These are phyloP conservation scores for Rhododendron simsii DNA, from an alignment of 148 eudicot genomes.

Conservation along the genomic window DNA sequence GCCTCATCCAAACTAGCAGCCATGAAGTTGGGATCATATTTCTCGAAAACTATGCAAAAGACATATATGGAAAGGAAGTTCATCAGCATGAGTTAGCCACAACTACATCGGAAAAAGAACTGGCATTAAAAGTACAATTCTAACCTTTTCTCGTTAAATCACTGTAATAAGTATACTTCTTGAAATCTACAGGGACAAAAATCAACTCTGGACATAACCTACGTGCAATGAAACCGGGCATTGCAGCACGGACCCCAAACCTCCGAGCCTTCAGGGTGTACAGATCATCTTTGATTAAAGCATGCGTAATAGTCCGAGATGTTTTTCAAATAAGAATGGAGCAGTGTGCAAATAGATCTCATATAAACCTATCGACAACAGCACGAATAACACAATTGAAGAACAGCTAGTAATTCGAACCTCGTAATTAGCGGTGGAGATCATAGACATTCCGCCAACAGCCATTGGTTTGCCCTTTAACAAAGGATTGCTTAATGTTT, in stretches of 20 bases:
- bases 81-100: neutral
- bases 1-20: conserved; percentile 98
- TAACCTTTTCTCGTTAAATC: conserved; percentile 86
- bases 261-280: conserved; percentile 66
- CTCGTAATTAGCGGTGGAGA: conserved; percentile 98
- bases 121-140: conserved; percentile 6
- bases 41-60: conserved; percentile 54
- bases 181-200: conserved; percentile 83
- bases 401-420: conserved; percentile 33
- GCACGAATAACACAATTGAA: neutral
- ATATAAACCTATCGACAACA: neutral
- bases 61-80: conserved; percentile 4
- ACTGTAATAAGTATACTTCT: conserved; percentile 84
- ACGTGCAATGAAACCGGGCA: conserved; percentile 99
- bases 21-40: conserved; percentile 76
- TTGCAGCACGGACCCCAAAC: conserved; percentile 99
- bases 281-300: conserved; percentile 16
- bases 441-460: conserved; percentile 96
- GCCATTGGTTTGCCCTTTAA: conserved; percentile 89
- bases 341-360: neutral
- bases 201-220: conserved; percentile 83
- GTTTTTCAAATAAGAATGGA: neutral
- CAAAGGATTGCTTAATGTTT: conserved; percentile 74
- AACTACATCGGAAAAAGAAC: neutral
- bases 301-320: neutral